Evolutionary conservation across 2,329 filamentous ascomycete genomes (phyloP).

Genomic region (Zasmidium cellare): DNA sequence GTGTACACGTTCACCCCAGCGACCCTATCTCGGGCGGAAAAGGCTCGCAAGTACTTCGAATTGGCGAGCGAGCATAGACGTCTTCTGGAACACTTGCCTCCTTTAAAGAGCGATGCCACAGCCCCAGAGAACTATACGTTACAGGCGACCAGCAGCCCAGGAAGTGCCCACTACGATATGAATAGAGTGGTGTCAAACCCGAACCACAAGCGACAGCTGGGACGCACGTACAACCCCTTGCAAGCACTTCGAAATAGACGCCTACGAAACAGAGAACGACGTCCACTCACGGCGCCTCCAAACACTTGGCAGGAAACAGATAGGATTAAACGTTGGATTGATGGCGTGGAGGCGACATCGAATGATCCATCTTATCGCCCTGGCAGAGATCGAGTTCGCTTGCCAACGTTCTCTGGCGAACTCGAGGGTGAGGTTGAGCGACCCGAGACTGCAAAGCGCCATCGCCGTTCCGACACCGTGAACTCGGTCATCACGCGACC

Average conservation of each 20-base stretch:
- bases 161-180: constrained; percentile 41
- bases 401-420: constrained; percentile 32
- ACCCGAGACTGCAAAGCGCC: constrained; percentile 20
- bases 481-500: constrained; percentile 66
- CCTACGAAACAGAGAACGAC: constrained; percentile 75
- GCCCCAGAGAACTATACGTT: constrained; percentile 44
- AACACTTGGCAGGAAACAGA: constrained; percentile 76
- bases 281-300: constrained; percentile 69
- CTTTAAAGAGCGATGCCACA: constrained; percentile 57
- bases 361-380: constrained; percentile 37
- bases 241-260: constrained; percentile 92
- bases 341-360: constrained; percentile 60
- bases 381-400: constrained; percentile 33
- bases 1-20: constrained; percentile 72
- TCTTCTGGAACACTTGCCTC: constrained; percentile 75
- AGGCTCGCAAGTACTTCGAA: constrained; percentile 81
- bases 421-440: constrained; percentile 18
- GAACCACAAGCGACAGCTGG: constrained; percentile 47
- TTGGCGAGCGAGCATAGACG: constrained; percentile 81
- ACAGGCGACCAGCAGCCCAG: constrained; percentile 42
- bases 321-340: constrained; percentile 74
- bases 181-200: constrained; percentile 39
- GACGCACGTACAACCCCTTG: constrained; percentile 82
- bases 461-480: constrained; percentile 42
- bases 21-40: constrained; percentile 78